phyloP scores from a whole-genome alignment of 495 filamentous ascomycete genomes.

The Xylaria sp. region DNA sequence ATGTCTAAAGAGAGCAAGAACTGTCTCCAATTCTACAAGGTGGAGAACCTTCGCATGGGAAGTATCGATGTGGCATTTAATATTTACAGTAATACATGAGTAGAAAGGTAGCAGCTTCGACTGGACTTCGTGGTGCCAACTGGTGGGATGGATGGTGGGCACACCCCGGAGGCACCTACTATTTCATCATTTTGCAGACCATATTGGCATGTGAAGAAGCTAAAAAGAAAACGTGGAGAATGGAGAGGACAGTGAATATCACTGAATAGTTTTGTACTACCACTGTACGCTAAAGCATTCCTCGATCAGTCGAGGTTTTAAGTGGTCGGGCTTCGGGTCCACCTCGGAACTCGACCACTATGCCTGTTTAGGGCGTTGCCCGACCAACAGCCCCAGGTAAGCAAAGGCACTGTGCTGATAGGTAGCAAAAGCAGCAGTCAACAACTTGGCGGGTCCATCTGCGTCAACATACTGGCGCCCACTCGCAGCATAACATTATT shows the following conservation, averaged over 20 bases:
- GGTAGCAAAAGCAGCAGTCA: constrained; percentile 12
- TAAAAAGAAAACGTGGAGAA: too few species aligned
- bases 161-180: background rate
- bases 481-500: background rate
- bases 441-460: background rate
- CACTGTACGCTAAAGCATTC: too few species aligned
- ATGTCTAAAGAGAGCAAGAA: background rate
- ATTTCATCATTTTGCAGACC: constrained; percentile 13
- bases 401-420: constrained; percentile 4
- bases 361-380: constrained; percentile 16
- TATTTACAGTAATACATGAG: too few species aligned
- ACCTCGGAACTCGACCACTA: background rate
- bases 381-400: constrained; percentile 4
- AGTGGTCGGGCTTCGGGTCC: background rate
- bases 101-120: background rate
- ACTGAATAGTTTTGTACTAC: too few species aligned
- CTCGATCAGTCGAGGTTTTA: background rate
- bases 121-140: background rate
- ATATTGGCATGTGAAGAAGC: constrained; percentile 38
- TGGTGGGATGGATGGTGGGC: constrained; percentile 5
- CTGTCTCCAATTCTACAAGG: background rate
- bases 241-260: too few species aligned
- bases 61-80: background rate
- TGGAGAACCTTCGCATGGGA: background rate
- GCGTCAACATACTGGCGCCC: constrained; percentile 4